Evolutionary conservation across 148 eudicot species (phyloP), one percentile per base, ranked within the genome.

Genomic region (Cornus suecica): DNA sequence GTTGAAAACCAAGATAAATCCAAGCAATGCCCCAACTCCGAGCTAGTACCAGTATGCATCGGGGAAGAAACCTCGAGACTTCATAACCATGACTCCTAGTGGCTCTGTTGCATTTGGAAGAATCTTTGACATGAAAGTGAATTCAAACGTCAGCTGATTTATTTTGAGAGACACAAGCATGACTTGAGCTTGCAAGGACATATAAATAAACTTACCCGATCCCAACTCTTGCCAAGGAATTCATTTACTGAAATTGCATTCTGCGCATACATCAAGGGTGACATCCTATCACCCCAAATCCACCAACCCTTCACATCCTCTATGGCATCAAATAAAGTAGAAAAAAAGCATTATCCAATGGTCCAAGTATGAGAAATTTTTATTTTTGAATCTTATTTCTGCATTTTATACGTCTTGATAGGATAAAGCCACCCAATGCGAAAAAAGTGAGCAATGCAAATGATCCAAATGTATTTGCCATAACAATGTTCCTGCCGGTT

Each of bases 221-320:
- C 83, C 94, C 94, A 90, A 74, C 92, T 90, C 45, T 86, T 84
- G 27, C 92, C 89, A 23, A 82, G 87, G 75, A 88, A 87, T 75
- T 87, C 90, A 69, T 90, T 90, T 48, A 86, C 94, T 26, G 81
- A 77, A 24, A 90, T 71, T 28, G 91, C 91, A 76, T 83, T 90
- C 51, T 90, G 87, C 16, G 72, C 89, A 73, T 90, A 88, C 83
- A 65, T 86, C 80, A 88, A 15, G 13, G 94, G 91, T 45, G 91
- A 88, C 42, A 78, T 37, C 88, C 87, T 86, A 68, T 90, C 86
- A 68, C 89, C 94, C 91, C 94, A 88, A 72, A 80, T 75, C 94
- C 91, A 90, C 91, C 89, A 90, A 22, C 77, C 77, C 72, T 82
- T 86, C 75, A 86, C 68, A 42, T 78, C 76, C 31, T 79, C 94